Percentiles rank a stretch among this genome's conserved stretches.
phyloP scores from a whole-genome alignment of 345 rosid species.

The Populus pruinosa region DNA sequence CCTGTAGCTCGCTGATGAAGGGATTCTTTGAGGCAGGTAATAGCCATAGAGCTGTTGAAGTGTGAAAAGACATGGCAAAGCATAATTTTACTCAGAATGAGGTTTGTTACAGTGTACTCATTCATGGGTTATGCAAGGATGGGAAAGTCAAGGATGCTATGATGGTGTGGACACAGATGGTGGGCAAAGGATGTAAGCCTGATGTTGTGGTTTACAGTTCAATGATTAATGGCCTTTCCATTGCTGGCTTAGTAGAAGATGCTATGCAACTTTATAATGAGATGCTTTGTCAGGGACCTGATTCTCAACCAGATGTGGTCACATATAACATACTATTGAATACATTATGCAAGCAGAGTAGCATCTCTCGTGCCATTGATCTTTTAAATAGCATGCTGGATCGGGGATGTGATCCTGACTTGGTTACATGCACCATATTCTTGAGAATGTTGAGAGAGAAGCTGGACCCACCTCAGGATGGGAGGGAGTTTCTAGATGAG shows the following conservation, averaged over 20 bases:
- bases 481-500: slow-evolving; percentile 70
- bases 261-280: slow-evolving; percentile 74
- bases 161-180: slow-evolving; percentile 73
- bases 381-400: slow-evolving; percentile 79
- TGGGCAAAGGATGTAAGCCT: slow-evolving; percentile 60
- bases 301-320: slow-evolving; percentile 78
- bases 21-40: slow-evolving; percentile 64
- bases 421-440: slow-evolving; percentile 69
- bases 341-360: slow-evolving; percentile 61
- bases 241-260: slow-evolving; percentile 52
- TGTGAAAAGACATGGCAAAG: slow-evolving; percentile 69
- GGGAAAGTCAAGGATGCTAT: slow-evolving; percentile 64
- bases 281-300: slow-evolving; percentile 73
- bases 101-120: slow-evolving; percentile 71
- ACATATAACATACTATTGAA: slow-evolving; percentile 78
- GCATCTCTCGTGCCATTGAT: slow-evolving; percentile 65
- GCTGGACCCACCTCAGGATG: slow-evolving; percentile 67
- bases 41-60: slow-evolving; percentile 57
- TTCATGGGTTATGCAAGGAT: slow-evolving; percentile 69
- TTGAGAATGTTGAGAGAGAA: slow-evolving; percentile 63
- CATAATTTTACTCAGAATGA: slow-evolving; percentile 36
- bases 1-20: slow-evolving; percentile 85
- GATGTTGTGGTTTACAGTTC: slow-evolving; percentile 82
- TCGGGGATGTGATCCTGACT: slow-evolving; percentile 75
- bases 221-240: slow-evolving; percentile 81